phyloP scores from a whole-genome alignment of 345 rosid species.

The Arabidopsis thaliana region DNA sequence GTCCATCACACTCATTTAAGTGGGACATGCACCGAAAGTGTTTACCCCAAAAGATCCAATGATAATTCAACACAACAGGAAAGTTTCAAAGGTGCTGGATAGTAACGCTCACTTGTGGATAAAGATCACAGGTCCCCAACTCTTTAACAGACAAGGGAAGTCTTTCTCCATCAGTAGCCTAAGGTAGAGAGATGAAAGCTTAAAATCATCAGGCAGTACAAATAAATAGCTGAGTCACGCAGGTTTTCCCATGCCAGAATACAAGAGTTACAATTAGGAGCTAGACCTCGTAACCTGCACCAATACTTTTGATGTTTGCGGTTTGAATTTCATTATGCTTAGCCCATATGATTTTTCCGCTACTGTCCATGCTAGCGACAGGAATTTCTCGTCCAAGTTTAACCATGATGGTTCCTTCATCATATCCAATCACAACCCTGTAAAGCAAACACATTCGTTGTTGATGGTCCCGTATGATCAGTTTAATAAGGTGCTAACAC shows the following conservation, averaged over 20 bases:
- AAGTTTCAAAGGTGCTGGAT: slow-evolving; percentile 22
- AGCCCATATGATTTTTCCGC: slow-evolving; percentile 99
- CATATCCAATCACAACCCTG: slow-evolving; percentile 97
- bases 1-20: slow-evolving; percentile 4
- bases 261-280: slow-evolving; percentile 19
- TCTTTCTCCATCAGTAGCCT: slow-evolving; percentile 98
- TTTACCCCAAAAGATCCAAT: slow-evolving; percentile 3
- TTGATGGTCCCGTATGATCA: slow-evolving; percentile 21
- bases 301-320: slow-evolving; percentile 93
- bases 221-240: slow-evolving; percentile 9
- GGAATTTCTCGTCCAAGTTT: slow-evolving; percentile 98
- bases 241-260: slow-evolving; percentile 29
- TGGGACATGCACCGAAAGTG: slow-evolving; percentile 20
- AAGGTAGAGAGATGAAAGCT: slow-evolving; percentile 41
- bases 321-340: slow-evolving; percentile 99
- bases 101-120: slow-evolving; percentile 82
- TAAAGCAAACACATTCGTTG: slow-evolving; percentile 28
- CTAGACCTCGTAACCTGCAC: slow-evolving; percentile 92
- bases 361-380: slow-evolving; percentile 99
- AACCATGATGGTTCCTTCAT: slow-evolving; percentile 99
- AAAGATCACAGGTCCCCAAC: slow-evolving; percentile 98
- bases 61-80: slow-evolving; percentile 16
- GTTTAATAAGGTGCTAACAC: slow-evolving; percentile 10
- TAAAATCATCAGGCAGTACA: slow-evolving; percentile 30
- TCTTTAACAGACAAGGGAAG: slow-evolving; percentile 97